phyloP scores from a whole-genome alignment of 352 stramenopile species.

The Thalassiosira delicatula region DNA sequence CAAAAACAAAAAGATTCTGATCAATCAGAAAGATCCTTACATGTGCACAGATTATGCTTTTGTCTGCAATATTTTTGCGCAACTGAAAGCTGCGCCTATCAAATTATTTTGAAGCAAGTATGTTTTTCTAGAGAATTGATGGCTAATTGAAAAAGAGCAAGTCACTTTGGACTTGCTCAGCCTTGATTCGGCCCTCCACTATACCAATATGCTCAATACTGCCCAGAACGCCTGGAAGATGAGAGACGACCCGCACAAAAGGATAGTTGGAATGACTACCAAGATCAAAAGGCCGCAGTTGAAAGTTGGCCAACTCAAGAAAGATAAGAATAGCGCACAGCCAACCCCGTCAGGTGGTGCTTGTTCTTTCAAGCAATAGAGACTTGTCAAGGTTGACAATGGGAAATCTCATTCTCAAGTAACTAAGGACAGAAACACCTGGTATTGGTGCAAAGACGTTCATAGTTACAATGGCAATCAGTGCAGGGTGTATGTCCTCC shows the following conservation, averaged over 20 bases:
- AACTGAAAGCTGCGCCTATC: neutral
- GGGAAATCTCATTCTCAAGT: too few relatives aligned
- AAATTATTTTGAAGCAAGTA: neutral
- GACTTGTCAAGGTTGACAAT: neutral
- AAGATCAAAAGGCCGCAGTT: neutral
- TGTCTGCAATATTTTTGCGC: neutral
- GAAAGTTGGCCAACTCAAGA: too few relatives aligned
- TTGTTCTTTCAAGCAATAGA: too few relatives aligned
- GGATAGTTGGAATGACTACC: constrained; percentile 16
- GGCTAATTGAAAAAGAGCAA: neutral
- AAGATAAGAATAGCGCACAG: too few relatives aligned
- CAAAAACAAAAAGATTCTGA: neutral
- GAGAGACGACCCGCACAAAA: neutral
- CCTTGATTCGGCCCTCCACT: neutral
- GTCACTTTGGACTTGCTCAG: neutral
- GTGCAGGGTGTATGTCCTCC: constrained; percentile 8
- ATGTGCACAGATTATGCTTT: neutral
- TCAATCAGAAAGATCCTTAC: neutral
- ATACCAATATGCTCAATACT: neutral
- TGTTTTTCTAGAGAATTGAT: neutral
- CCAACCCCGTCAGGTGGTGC: too few relatives aligned
- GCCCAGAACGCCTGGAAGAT: constrained; percentile 1
- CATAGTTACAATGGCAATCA: neutral
- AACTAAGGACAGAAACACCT: constrained; percentile 3
- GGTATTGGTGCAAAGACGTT: constrained; percentile 13